Evolutionary conservation across 306 rosid species (phyloP).

Genomic region (Inga laurina): DNA sequence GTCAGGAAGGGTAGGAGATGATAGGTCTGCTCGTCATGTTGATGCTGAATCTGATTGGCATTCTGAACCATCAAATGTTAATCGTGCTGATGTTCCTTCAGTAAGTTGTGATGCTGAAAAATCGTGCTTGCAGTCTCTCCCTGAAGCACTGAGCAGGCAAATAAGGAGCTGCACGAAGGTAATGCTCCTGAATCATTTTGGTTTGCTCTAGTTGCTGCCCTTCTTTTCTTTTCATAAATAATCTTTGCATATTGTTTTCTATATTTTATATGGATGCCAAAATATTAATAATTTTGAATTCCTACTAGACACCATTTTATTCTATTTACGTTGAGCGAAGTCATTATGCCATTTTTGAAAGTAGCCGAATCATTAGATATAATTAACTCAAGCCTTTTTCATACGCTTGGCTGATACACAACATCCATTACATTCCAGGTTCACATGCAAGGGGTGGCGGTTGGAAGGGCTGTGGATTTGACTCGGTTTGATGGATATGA

Average conservation of each 20-base stretch:
- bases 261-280: conserved; percentile 5
- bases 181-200: conserved; percentile 24
- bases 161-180: conserved; percentile 99
- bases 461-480: conserved; percentile 97
- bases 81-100: conserved; percentile 81
- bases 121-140: conserved; percentile 79
- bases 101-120: conserved; percentile 92
- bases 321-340: neutral
- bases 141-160: conserved; percentile 85
- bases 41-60: conserved; percentile 81
- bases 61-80: conserved; percentile 86
- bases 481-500: conserved; percentile 74
- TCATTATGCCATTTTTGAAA: neutral
- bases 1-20: conserved; percentile 57
- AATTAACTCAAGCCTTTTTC: neutral
- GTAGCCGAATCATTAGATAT: neutral
- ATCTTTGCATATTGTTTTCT: conserved; percentile 16
- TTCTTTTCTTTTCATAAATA: conserved; percentile 5
- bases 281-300: neutral
- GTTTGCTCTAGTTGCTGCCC: neutral
- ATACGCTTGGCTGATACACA: neutral
- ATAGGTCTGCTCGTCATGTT: conserved; percentile 50
- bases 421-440: conserved; percentile 53
- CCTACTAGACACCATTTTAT: neutral
- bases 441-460: conserved; percentile 99